These are phyloP conservation scores for Hypholoma fasciculare DNA, from an alignment of 768 basidiomycete genomes.

Conservation along the genomic window DNA sequence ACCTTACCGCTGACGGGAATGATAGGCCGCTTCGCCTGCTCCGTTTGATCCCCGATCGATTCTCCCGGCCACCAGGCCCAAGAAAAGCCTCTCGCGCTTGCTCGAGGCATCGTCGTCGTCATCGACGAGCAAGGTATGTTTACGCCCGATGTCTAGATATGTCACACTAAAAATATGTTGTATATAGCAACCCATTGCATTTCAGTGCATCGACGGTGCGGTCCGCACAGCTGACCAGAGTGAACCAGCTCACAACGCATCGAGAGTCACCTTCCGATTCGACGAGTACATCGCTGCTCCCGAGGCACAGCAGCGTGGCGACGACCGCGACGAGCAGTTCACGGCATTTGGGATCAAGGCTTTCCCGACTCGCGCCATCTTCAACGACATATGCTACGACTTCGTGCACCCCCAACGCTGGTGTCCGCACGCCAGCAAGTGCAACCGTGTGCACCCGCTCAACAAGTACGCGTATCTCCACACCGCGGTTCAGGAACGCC, in stretches of 20 bases:
- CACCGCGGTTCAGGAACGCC: slow-evolving; percentile 7
- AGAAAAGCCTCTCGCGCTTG: slow-evolving; percentile 14
- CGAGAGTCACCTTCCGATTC: neutral
- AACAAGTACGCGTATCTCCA: slow-evolving; percentile 15
- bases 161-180: neutral
- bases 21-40: neutral
- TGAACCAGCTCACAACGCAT: neutral
- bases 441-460: slow-evolving; percentile 30
- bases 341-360: slow-evolving; percentile 28
- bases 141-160: neutral
- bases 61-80: slow-evolving; percentile 15
- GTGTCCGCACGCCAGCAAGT: slow-evolving; percentile 22
- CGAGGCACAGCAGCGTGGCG: neutral
- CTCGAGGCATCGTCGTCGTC: slow-evolving; percentile 12
- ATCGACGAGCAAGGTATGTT: slow-evolving; percentile 13
- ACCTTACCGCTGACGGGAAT: no score
- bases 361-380: slow-evolving; percentile 23
- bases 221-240: slow-evolving; percentile 4
- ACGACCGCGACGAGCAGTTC: slow-evolving; percentile 12
- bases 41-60: slow-evolving; percentile 21
- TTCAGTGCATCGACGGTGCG: slow-evolving; percentile 17
- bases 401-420: slow-evolving; percentile 20
- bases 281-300: neutral
- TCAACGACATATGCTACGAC: slow-evolving; percentile 30
- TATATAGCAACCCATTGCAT: slow-evolving; percentile 4